Percentiles rank a stretch among this genome's conserved stretches.
These are phyloP conservation scores for Hymenoscyphus fraxineus DNA, from an alignment of 2,329 filamentous ascomycete genomes.

Conservation along the genomic window DNA sequence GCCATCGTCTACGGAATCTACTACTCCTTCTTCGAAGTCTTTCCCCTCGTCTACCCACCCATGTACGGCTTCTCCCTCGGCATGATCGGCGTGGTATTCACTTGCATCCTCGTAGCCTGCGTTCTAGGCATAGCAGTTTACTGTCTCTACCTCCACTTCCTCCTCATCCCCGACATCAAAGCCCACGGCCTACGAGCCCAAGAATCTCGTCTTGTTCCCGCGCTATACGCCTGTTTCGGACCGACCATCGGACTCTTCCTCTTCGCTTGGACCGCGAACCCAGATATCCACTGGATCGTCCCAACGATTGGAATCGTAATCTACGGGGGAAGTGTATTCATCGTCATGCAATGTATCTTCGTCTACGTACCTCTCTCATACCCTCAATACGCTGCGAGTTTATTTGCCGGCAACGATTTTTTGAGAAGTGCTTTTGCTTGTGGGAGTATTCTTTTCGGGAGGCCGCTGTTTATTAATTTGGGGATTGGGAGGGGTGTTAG, in stretches of 20 bases:
- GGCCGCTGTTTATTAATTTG: constrained; percentile 56
- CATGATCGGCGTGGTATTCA: constrained; percentile 56
- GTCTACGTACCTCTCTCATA: constrained; percentile 56
- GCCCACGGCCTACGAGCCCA: constrained; percentile 48
- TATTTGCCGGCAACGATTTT: constrained; percentile 61
- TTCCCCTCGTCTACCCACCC: constrained; percentile 58
- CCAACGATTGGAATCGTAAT: constrained; percentile 54
- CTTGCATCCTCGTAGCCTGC: constrained; percentile 56
- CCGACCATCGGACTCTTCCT: constrained; percentile 58
- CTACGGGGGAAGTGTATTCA: constrained; percentile 49
- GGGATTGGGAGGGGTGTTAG: constrained; percentile 55
- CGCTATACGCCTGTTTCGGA: constrained; percentile 49
- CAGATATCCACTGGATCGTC: constrained; percentile 52
- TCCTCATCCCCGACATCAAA: constrained; percentile 48
- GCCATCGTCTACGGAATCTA: constrained; percentile 60
- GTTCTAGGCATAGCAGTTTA: constrained; percentile 49
- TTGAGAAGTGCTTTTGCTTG: constrained; percentile 55
- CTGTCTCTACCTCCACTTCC: constrained; percentile 48
- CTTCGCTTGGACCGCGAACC: constrained; percentile 54
- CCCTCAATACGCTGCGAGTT: constrained; percentile 52
- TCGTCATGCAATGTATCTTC: constrained; percentile 58
- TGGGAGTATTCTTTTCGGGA: constrained; percentile 56
- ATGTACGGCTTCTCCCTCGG: constrained; percentile 58
- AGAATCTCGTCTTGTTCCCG: constrained; percentile 53
- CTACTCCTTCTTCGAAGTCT: constrained; percentile 63